Evolutionary conservation across 1,284 basidiomycete genomes (phyloP).

Genomic region (Thecaphora thlaspeos): DNA sequence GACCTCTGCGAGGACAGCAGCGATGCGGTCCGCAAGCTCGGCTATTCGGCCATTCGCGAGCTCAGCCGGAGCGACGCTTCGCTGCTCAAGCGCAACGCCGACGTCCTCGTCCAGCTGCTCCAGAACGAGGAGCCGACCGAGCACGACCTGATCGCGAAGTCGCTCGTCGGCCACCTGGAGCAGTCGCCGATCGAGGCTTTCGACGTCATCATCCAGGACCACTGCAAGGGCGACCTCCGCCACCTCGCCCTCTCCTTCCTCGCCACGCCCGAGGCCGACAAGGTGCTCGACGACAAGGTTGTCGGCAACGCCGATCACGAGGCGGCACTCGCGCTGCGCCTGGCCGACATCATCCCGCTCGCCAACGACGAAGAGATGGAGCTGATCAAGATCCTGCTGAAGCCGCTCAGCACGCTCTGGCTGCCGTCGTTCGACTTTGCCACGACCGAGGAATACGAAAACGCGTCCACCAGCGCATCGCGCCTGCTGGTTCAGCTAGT

Average conservation of each 20-base stretch:
- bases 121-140: slow-evolving; percentile 9
- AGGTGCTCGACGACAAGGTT: neutral
- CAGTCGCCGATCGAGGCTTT: slow-evolving; percentile 6
- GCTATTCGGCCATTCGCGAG: slow-evolving; percentile 2
- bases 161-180: slow-evolving; percentile 6
- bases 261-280: neutral
- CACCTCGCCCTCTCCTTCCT: slow-evolving; percentile 2
- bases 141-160: neutral
- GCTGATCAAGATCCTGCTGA: slow-evolving; percentile 4
- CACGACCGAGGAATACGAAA: neutral
- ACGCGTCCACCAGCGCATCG: neutral
- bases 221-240: slow-evolving; percentile 1
- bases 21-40: slow-evolving; percentile 2
- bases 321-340: slow-evolving; percentile 3
- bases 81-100: slow-evolving; percentile 9
- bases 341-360: slow-evolving; percentile 10
- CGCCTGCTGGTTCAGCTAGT: neutral
- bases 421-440: neutral
- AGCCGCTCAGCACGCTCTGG: slow-evolving; percentile 16
- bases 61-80: slow-evolving; percentile 10
- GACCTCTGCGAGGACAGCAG: slow-evolving; percentile 11
- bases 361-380: neutral
- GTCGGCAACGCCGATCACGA: neutral
- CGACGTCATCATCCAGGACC: slow-evolving; percentile 6
- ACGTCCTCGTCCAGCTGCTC: slow-evolving; percentile 10